Base-by-base conservation (phyloP, 164 flowering plant genomes). In the Sextonia rubra region DNA sequence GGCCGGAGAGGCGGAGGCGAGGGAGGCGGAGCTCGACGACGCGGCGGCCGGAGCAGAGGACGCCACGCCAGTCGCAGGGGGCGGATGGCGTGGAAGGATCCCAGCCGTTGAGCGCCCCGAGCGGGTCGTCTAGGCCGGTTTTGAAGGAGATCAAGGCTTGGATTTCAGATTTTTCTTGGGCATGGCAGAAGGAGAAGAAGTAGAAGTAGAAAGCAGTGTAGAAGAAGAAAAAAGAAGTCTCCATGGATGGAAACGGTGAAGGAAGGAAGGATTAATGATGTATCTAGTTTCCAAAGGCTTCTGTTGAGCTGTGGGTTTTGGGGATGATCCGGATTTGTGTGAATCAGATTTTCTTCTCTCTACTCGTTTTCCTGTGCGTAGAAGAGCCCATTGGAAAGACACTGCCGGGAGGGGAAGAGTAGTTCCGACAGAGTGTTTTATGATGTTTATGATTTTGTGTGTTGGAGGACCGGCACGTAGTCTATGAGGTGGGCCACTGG, bases 31-130 rank as follows among this genome's bases (percentile, higher is more conserved):
- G 85, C 78, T 92, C 91, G n/a, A 68, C 69, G 60, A 95, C 99
- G 11, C 86, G 79, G 81, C 71, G 72, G 25, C 68, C 23, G 47
- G 12, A 76, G 69, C 99, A 94, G 25, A 30, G 8, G 62, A 94
- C 78, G 56, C 98, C 98, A 18, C 86, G 88, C 98, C 98, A 94
- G 83, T 92, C 95, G 60, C 98, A 94, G 7, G 98, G 98, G 37
- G 98, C 93, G 6, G 75, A 68, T 1, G 89, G 85, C 9, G 95
- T 80, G 55, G 92, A 73, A 0, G 86, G 9, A 67, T 86, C 84
- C 98, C 98, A 94, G 27, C 85, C 86, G 79, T 49, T 70, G 17
- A 91, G 73, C 0, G 86, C 88, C 7, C 87, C 92, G 26, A 86
- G 88, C 0, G 97, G 97, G 60, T 94, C 98, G 48, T 79, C 82